Conservation (phyloP, 495 filamentous ascomycete genomes). For the Penicillium subrubescens region DNA sequence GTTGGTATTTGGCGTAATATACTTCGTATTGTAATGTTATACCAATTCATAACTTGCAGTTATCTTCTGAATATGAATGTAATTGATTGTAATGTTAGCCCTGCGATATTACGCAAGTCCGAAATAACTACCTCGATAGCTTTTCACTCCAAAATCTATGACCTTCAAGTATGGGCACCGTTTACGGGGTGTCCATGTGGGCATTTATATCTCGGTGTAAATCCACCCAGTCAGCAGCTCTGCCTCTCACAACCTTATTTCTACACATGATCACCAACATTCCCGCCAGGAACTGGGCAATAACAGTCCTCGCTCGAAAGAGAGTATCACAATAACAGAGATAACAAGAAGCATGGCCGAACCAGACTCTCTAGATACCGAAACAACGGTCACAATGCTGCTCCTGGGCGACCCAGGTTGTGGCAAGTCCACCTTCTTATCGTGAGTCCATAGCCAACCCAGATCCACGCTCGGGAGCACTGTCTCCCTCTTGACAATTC, state of each 20-base stretch:
- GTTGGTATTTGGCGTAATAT: constrained; percentile 18
- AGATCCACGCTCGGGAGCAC: constrained; percentile 1
- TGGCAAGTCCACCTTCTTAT: constrained; percentile 87
- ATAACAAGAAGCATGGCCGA: constrained; percentile 15
- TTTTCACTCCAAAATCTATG: neutral
- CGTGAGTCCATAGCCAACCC: constrained; percentile 56
- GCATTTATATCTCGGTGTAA: constrained; percentile 10
- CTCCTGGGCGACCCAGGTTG: constrained; percentile 78
- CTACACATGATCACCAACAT: neutral
- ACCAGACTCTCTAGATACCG: constrained; percentile 13
- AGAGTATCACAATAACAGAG: neutral
- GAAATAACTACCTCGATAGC: neutral
- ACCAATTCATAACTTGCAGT: too few relatives aligned
- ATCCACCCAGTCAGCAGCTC: neutral
- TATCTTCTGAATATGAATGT: too few relatives aligned
- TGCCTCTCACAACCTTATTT: constrained; percentile 1
- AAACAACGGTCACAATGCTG: constrained; percentile 64
- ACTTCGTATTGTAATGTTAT: constrained; percentile 8
- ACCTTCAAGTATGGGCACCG: neutral
- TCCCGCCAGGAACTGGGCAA: neutral
- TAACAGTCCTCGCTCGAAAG: neutral
- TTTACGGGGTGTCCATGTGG: neutral
- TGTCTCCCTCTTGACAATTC: neutral
- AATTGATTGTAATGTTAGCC: neutral
- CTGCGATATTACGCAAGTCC: neutral